Conservation (phyloP, 148 eudicot species). For the Cornus controversa region DNA sequence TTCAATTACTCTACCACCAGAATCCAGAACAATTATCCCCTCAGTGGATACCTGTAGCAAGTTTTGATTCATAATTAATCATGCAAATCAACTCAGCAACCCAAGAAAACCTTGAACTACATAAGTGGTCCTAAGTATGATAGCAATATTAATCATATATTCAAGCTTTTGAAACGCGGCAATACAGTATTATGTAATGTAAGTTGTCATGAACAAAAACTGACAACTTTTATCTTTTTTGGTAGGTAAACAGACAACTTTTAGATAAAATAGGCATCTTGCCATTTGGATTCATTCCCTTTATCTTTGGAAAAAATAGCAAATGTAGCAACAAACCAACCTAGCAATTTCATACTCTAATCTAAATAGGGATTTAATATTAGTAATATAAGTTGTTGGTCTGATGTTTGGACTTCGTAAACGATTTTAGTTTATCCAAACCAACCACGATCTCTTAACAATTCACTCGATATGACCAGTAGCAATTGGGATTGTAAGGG, state of each 20-base stretch:
- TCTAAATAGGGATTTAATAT: no score
- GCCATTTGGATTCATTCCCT: no score
- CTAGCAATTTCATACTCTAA: no score
- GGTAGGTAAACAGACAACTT: no score
- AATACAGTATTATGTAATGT: neutral
- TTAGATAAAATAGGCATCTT: no score
- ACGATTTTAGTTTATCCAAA: neutral
- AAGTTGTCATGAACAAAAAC: no score
- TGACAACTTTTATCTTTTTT: no score
- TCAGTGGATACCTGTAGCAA: slow-evolving; percentile 53
- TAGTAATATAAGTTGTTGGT: no score
- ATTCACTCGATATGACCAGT: neutral
- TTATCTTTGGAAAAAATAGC: no score
- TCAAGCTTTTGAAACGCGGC: neutral
- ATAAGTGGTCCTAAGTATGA: neutral
- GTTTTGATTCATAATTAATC: slow-evolving; percentile 5
- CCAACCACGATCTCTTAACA: neutral
- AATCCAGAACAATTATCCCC: slow-evolving; percentile 51
- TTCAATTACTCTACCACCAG: slow-evolving; percentile 60
- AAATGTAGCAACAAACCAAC: no score
- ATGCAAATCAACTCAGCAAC: neutral
- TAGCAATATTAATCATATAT: neutral
- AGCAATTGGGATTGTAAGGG: no score
- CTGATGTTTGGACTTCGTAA: no score
- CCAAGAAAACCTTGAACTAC: neutral